Percentiles rank a stretch among this genome's conserved stretches.
These are phyloP conservation scores for Cutaneotrichosporon cutaneum DNA, from an alignment of 1,284 basidiomycete species.

Conservation along the genomic window DNA sequence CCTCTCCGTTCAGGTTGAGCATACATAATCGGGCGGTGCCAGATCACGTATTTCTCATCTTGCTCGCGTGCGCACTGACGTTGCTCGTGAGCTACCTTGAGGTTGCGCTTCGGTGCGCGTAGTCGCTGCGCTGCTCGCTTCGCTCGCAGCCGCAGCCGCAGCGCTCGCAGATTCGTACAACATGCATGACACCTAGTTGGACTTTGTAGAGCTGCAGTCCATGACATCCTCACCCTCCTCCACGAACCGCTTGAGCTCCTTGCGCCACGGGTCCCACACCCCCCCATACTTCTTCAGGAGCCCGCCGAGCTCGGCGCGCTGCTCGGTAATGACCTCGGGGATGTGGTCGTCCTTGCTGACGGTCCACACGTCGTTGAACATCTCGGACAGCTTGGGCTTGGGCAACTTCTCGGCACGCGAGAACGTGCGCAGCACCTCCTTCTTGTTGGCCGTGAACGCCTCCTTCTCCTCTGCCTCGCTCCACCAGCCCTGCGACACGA, in stretches of 20 bases:
- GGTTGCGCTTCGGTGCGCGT: too few relatives aligned
- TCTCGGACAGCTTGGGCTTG: constrained; percentile 67
- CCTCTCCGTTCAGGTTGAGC: too few relatives aligned
- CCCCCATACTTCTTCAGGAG: constrained; percentile 80
- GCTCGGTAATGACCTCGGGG: constrained; percentile 80
- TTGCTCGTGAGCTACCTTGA: too few relatives aligned
- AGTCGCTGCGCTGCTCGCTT: background rate
- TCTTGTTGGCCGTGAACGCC: constrained; percentile 67
- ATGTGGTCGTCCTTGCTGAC: constrained; percentile 63
- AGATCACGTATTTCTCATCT: too few relatives aligned
- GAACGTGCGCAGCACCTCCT: constrained; percentile 74
- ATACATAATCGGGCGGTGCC: too few relatives aligned
- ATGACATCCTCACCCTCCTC: constrained; percentile 70
- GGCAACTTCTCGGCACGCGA: constrained; percentile 71
- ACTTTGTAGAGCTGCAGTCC: constrained; percentile 40
- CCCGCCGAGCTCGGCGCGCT: constrained; percentile 71
- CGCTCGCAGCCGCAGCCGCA: background rate
- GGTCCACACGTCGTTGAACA: constrained; percentile 79
- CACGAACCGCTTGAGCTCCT: constrained; percentile 75
- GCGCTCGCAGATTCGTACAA: background rate
- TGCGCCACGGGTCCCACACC: constrained; percentile 77
- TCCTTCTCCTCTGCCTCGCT: constrained; percentile 69
- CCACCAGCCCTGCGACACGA: constrained; percentile 88
- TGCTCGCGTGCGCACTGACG: background rate
- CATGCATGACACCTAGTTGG: constrained; percentile 13